Conservation (phyloP, 2,329 filamentous ascomycete genomes). For the Chaetoscypha palmicola region DNA sequence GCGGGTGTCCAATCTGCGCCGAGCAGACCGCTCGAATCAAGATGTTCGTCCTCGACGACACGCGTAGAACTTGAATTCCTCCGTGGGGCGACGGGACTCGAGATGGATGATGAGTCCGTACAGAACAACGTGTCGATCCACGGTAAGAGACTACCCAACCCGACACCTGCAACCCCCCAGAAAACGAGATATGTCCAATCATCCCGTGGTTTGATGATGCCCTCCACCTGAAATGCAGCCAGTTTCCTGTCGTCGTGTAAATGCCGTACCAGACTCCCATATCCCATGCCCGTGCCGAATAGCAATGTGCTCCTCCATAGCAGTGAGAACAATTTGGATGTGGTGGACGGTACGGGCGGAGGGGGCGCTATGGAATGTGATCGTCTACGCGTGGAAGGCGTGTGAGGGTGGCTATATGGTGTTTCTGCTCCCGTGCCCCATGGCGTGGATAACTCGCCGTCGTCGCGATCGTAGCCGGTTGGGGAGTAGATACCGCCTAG, state of each 20-base stretch:
- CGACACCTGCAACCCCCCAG: constrained; percentile 77
- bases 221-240: constrained; percentile 49
- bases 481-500: constrained; percentile 86
- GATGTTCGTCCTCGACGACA: constrained; percentile 16
- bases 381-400: constrained; percentile 3
- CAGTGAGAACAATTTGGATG: constrained; percentile 31
- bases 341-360: constrained; percentile 26
- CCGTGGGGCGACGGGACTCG: constrained; percentile 3
- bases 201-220: constrained; percentile 36
- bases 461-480: constrained; percentile 44
- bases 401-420: constrained; percentile 28
- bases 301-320: constrained; percentile 59
- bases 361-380: constrained; percentile 16
- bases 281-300: constrained; percentile 72
- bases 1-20: constrained; percentile 69
- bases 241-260: constrained; percentile 65
- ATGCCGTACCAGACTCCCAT: constrained; percentile 74
- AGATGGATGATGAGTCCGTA: background rate
- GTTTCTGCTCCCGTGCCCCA: constrained; percentile 75
- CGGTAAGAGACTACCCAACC: constrained; percentile 72
- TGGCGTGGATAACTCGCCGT: constrained; percentile 57
- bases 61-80: too few relatives aligned
- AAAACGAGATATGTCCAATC: constrained; percentile 64
- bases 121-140: constrained; percentile 67
- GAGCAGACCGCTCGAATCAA: constrained; percentile 30